Evolutionary conservation across 106 monocot species (phyloP), one percentile per base, ranked within the genome.

Genomic region (Apostasia ramifera): DNA sequence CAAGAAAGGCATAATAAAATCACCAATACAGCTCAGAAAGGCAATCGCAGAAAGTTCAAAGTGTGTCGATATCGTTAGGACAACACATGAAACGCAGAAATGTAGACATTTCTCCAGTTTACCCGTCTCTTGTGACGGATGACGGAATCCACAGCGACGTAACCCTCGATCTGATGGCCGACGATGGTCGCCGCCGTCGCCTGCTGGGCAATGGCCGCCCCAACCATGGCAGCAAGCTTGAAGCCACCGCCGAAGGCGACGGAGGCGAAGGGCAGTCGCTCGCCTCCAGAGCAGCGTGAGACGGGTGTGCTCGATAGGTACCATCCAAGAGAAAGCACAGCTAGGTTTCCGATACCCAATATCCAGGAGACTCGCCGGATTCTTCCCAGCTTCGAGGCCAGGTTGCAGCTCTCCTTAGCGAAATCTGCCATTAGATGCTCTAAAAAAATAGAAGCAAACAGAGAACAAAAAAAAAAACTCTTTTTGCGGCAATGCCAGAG

Each of bases 71-170:
- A 9, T 46, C 4, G 15, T 55, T 37, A 55, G 41, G 56, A 10
- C 4, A 49, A 1, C 48, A 50, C 0, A 13, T 39, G 10, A 52
- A 4, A 52, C 4, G 10, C 4, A 0, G 52, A 52, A 52, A 52
- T 52, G 52, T 10, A 6, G 4, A 4, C 5, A 6, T 6, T 50
- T 26, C 2, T 14, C 2, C 14, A 13, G 41, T 65, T 38, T 66
- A 90, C 90, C 83, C 86, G 57, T 81, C 90, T 85, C 63, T 90
- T 83, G 2, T 79, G 78, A 40, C 85, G 71, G 15, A 79, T 73
- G 4, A 59, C 71, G 55, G 61, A 62, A 41, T 73, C 83, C 37
- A 53, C 71, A 52, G 40, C 15, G 40, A 59, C 4, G 40, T 11
- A 63, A 4, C 64, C 77, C 6, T 48, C 76, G 44, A 49, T 42